Evolutionary conservation across 2,329 filamentous ascomycete species (phyloP), one percentile per base, ranked within the genome.

Genomic region (Aspergillus hiratsukae): DNA sequence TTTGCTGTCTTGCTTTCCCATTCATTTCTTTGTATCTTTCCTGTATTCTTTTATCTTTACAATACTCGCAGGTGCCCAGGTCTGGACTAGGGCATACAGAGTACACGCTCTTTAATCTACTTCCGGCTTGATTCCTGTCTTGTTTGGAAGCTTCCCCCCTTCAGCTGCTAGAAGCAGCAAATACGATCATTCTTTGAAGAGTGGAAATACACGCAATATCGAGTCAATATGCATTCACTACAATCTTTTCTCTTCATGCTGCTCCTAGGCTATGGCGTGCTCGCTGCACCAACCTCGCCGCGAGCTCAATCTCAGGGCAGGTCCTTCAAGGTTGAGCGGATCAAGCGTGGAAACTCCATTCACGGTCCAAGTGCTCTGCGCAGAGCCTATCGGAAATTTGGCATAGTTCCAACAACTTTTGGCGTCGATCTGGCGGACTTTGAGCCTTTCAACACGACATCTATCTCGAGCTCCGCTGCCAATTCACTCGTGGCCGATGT

Each of bases 321-420:
- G 54, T 84, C 83, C 7, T 89, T 88, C 75, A 83, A 81, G 68
- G 80, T 89, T 35, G 79, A 83, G 51, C 79, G 86, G 37, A 74
- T 82, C 49, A 72, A 77, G 52, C 86, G 85, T 63, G 75, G 75
- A n/a, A 76, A 77, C 55, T 76, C 78, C 23, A 73, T 79, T 21
- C 80, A 87, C 75, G 86, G 87, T n/a, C 77, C 80, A 6, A 69
- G 75, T 56, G 85, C 87, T 51, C 78, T 92, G 63, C 73, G 81
- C 51, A 88, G 84, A 73, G 83, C 87, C 17, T 87, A 88, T 70
- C 75, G 79, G 64, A 92, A 92, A 71, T 91, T 82, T 71, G 81
- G 82, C 59, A 81, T 87, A 73, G 73, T 75, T 40, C 64, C 75
- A 2, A 74, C 72, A 7, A 68, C 81, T 52, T 66, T 78, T 51